Evolutionary conservation across 2,329 filamentous ascomycete genomes (phyloP), one percentile per base, ranked within the genome.

Genomic region (Aspergillus persii): DNA sequence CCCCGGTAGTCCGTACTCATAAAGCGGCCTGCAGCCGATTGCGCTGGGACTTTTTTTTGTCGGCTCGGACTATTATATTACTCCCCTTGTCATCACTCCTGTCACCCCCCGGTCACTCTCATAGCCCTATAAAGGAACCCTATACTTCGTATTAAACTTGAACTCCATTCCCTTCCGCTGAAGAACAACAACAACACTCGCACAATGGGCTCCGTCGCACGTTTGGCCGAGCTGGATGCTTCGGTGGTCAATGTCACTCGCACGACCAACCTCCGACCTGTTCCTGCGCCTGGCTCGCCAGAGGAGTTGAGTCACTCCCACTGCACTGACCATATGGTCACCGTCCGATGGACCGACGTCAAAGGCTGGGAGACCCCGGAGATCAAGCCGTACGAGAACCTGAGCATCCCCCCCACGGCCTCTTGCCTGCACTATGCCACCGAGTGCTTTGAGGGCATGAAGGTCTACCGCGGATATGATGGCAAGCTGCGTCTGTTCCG

Each of bases 311-410:
- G 72, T 61, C 74, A 77, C 57, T 75, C 69, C 31, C 63, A 73
- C 60, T 84, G 82, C 81, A 92, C 90, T 63, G 92, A 97, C 81
- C 93, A 97, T 81, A 96, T 96, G 92, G 81, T 95, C 68, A 88
- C 87, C 54, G 88, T 82, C 23, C 78, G 80, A 56, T 96, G 92
- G 91, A 86, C 82, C 36, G 77, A 75, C 26, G 72, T 79, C 48
- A 71, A 77, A 23, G 92, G 92, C 67, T 96, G 92, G 92, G 81
- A 83, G 41, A 81, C 84, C 1, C 92, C 92, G 1, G 83, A 89
- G 67, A 83, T 96, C 59, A 85, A 86, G 73, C 89, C 91, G 29
- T 95, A 91, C 75, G 89, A 90, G 0, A 89, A 90, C 9, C 79
- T 96, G 55, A 83, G 83, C 63, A 86, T 96, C 69, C 89, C 91